Base-by-base conservation (phyloP, 108 stramenopile genomes). In the Skeletonema marinoi region DNA sequence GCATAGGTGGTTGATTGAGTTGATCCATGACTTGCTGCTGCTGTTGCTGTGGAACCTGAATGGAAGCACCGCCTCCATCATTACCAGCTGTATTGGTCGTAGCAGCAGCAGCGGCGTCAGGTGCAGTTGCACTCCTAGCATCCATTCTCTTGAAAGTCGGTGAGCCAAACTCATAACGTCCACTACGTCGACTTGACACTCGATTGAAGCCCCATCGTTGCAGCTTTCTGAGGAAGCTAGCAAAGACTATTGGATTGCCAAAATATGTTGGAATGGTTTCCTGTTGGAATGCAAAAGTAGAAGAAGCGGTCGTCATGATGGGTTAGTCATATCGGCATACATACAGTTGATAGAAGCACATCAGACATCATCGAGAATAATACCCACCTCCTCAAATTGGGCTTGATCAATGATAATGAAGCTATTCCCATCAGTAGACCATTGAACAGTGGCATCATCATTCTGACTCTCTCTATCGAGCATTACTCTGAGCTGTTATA, bases 241-340 rank as follows among this genome's bases (percentile, higher is more conserved):
- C 25, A 29, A 56, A 56, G 25, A 25, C 25, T 7, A 56, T 56
- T 56, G 21, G 21, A 7, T 56, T 56, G 10, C n/a, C 54, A n/a
- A 56, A 56, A 56, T 56, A 56, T 9, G 54, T 56, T 56, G 54
- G 54, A 56, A 56, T 56, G 54, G 25, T 56, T 56, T 56, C 16
- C 54, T 56, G 54, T 29, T 25, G 25, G 2, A 56, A 25, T 2
- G 6, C 14, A n/a, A 5, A 21, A n/a, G 7, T 2, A 25, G 42
- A 16, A 44, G 51, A 16, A 44, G 51, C 4, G n/a, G 9, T 2
- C 6, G 3, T 14, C 9, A 10, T 25, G 19, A 56, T 56, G 21
- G 25, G 54, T 56, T 21, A 25, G 54, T 8, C 9, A 56, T 25
- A 29, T 56, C 10, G 54, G 25, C 25, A 21, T 29, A 56, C 9